Base-by-base conservation (phyloP, 1,284 basidiomycete species). In the Polyporus tsugae region DNA sequence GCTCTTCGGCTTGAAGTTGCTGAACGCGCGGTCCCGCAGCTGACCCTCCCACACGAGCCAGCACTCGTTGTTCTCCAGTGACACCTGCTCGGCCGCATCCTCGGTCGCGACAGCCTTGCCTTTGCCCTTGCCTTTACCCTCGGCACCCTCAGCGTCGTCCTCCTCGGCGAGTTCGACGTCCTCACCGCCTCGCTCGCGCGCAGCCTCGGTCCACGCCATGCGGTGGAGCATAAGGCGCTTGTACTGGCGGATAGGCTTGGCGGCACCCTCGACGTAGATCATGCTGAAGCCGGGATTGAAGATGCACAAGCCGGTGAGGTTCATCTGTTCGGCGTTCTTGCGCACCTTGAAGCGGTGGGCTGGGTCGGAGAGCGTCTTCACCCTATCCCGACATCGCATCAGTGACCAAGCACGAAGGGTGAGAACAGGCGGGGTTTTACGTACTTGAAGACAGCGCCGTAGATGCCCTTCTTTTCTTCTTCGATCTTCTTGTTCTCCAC, bases 311-410 rank as follows among this genome's bases (percentile, higher is more conserved):
- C 98, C 97, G 0, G 95, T 93, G 19, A 99, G 85, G 69, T 89
- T 91, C 78, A 92, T 85, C 80, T 99, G 96, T 78, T 97, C 92
- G 2, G 97, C 97, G 76, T 99, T 99, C 85, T 94, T 95, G 70
- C 94, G 90, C 52, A 99, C 94, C 83, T 99, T 99, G 87, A 96
- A 98, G 72, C 94, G 92, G 77, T 99, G 98, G 17, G 95, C 87
- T 0, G 94, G 95, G 78, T 98, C 96, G n/a, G 91, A 88, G 58
- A 99, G 89, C 67, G 90, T 94, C 77, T 93, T 93, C 73, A 99
- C 87, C 81, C 95, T 95, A 74, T 9, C 13, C 52, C 41, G 17
- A 66, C 65, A 65, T 29, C 59, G 46, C 17, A n/a, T 17, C 19
- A 52, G 42, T 65, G 29, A 64, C 60, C 55, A 53, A 9, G 57